Evolutionary conservation across 257 asterid genomes (phyloP).

Genomic region (Scutellaria galericulata): DNA sequence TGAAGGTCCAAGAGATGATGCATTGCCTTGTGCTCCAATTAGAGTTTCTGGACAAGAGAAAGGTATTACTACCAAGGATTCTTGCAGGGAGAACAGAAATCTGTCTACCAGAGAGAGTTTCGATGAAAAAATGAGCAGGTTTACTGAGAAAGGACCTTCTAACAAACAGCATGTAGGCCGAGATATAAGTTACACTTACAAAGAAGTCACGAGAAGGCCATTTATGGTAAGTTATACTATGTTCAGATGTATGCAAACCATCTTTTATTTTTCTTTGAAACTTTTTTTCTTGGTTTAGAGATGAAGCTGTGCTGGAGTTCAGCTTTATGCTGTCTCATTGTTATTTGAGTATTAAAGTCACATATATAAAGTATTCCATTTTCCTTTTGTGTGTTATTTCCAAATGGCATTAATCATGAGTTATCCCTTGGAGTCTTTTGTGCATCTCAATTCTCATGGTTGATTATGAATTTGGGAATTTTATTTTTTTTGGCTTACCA

Average conservation of each 20-base stretch:
- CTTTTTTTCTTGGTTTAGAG: slow-evolving; percentile 14
- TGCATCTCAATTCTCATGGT: not conserved
- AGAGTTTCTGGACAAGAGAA: slow-evolving; percentile 32
- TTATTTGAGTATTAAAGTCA: not conserved
- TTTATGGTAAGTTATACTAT: slow-evolving; percentile 35
- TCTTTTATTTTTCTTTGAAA: slow-evolving; percentile 9
- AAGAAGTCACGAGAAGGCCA: slow-evolving; percentile 48
- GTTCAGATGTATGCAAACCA: not conserved
- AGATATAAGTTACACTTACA: slow-evolving; percentile 32
- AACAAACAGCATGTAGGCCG: slow-evolving; percentile 25
- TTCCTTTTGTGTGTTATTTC: not conserved
- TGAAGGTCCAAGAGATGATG: slow-evolving; percentile 40
- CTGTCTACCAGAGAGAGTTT: slow-evolving; percentile 24
- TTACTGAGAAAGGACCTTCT: slow-evolving; percentile 31
- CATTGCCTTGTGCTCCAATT: slow-evolving; percentile 32
- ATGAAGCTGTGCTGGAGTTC: not conserved
- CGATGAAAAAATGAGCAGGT: slow-evolving; percentile 29
- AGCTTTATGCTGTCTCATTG: not conserved
- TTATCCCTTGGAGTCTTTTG: slow-evolving; percentile 24
- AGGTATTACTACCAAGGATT: slow-evolving; percentile 12
- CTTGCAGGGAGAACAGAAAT: slow-evolving; percentile 30
- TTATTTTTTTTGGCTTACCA: slow-evolving; percentile 2
- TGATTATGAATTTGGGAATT: not conserved
- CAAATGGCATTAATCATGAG: slow-evolving; percentile 4
- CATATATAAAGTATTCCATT: not conserved